Conservation (phyloP, 2,329 filamentous ascomycete species). For the Pleoardoris graminearum region DNA sequence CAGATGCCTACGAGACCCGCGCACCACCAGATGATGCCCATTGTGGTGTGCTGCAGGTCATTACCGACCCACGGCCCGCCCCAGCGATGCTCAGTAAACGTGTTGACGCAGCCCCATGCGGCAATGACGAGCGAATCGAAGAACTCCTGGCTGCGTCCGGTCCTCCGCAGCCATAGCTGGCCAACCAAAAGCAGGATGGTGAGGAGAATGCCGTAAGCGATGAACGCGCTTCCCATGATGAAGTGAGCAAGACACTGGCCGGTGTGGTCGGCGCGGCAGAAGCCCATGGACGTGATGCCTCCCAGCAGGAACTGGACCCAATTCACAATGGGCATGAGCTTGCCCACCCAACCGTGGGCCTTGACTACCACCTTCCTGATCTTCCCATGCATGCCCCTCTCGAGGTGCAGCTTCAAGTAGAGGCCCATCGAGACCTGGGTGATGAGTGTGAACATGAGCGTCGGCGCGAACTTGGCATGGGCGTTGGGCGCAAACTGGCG, state of each 20-base stretch:
- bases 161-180: constrained; percentile 80
- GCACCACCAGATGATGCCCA: constrained; percentile 99
- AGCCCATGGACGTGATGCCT: constrained; percentile 87
- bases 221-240: constrained; percentile 97
- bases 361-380: constrained; percentile 73
- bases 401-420: constrained; percentile 87
- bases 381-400: constrained; percentile 77
- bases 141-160: constrained; percentile 91
- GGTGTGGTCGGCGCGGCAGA: constrained; percentile 87
- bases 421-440: constrained; percentile 78
- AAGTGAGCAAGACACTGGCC: constrained; percentile 96
- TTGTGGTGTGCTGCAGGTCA: constrained; percentile 96
- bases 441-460: constrained; percentile 77
- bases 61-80: constrained; percentile 86
- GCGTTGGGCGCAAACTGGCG: constrained; percentile 82
- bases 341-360: constrained; percentile 80
- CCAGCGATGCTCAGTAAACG: constrained; percentile 97
- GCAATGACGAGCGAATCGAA: constrained; percentile 92
- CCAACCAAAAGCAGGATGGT: constrained; percentile 86
- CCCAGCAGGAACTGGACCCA: constrained; percentile 98
- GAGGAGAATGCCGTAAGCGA: constrained; percentile 87
- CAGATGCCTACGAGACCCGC: constrained; percentile 90
- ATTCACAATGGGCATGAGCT: constrained; percentile 79
- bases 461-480: constrained; percentile 78
- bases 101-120: constrained; percentile 95